phyloP scores from a whole-genome alignment of 306 rosid species.

The Glycine tomentella region DNA sequence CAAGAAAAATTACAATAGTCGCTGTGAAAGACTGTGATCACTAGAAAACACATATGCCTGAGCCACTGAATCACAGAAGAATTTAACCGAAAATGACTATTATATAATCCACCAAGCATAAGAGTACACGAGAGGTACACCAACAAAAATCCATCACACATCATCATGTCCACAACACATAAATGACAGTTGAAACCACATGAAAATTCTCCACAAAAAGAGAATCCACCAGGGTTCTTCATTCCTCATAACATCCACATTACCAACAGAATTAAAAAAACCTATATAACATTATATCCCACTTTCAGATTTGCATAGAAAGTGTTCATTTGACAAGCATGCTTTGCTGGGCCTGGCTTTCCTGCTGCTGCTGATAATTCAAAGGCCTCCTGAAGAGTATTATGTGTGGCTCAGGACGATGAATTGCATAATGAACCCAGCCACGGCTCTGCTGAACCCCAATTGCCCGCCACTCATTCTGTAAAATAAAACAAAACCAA shows the following conservation, averaged over 20 bases:
- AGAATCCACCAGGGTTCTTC: no score
- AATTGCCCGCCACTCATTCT: conserved; percentile 95
- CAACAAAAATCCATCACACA: conserved; percentile 34
- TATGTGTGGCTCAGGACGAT: conserved; percentile 95
- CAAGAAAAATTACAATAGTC: not conserved
- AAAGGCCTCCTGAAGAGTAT: conserved; percentile 98
- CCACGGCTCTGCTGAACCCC: conserved; percentile 99
- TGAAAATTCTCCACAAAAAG: conserved; percentile 59
- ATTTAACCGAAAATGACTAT: no score
- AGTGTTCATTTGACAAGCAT: no score
- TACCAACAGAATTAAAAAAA: conserved; percentile 44
- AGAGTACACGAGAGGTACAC: conserved; percentile 51
- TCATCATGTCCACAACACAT: not conserved
- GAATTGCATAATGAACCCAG: conserved; percentile 96
- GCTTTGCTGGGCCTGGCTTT: conserved; percentile 77
- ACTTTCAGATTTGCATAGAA: no score
- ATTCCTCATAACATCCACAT: conserved; percentile 27
- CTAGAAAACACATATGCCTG: not conserved
- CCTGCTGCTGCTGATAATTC: conserved; percentile 90
- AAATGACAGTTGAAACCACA: conserved; percentile 20
- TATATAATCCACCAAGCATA: conserved; percentile 36
- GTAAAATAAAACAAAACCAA: not conserved
- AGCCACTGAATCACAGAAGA: conserved; percentile 1
- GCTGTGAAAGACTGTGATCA: not conserved
- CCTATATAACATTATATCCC: conserved; percentile 36